These are phyloP conservation scores for Barnettozyma wickerhamii DNA, from an alignment of 805 yeast genomes.

Conservation along the genomic window DNA sequence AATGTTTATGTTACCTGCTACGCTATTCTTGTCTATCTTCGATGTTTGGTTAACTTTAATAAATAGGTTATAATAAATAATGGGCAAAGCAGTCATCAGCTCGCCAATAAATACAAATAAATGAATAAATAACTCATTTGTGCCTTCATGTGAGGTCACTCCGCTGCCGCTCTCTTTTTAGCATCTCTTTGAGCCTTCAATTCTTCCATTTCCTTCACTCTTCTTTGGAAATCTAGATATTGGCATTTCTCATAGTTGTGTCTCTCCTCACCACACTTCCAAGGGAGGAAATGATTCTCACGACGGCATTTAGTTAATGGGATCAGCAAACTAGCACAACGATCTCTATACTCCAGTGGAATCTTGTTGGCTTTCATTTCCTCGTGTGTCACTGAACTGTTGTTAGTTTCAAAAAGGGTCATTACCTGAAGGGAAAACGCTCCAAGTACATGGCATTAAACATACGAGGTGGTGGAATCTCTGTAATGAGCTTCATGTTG, in stretches of 20 bases:
- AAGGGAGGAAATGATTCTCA: constrained; percentile 54
- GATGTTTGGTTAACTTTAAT: no score
- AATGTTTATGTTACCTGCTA: no score
- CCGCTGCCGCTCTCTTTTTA: not conserved
- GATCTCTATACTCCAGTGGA: constrained; percentile 77
- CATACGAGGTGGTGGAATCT: constrained; percentile 10
- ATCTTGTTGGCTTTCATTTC: constrained; percentile 77
- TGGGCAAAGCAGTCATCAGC: no score
- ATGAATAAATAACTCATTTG: constrained; percentile 4
- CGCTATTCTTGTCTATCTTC: no score
- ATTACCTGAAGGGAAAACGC: not conserved
- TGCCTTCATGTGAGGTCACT: no score
- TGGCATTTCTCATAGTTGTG: constrained; percentile 86
- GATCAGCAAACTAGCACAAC: constrained; percentile 66
- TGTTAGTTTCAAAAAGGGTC: not conserved
- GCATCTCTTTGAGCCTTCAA: constrained; percentile 34
- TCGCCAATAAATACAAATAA: constrained; percentile 7
- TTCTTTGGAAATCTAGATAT: constrained; percentile 73
- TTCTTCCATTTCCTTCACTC: constrained; percentile 67
- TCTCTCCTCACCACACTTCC: constrained; percentile 74
- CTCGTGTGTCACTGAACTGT: constrained; percentile 72
- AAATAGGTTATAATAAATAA: no score
- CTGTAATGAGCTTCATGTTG: constrained; percentile 8
- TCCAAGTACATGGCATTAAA: not conserved
- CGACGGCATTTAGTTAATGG: constrained; percentile 60